phyloP scores from a whole-genome alignment of 179 eudicot species.

The Spergularia azorica region DNA sequence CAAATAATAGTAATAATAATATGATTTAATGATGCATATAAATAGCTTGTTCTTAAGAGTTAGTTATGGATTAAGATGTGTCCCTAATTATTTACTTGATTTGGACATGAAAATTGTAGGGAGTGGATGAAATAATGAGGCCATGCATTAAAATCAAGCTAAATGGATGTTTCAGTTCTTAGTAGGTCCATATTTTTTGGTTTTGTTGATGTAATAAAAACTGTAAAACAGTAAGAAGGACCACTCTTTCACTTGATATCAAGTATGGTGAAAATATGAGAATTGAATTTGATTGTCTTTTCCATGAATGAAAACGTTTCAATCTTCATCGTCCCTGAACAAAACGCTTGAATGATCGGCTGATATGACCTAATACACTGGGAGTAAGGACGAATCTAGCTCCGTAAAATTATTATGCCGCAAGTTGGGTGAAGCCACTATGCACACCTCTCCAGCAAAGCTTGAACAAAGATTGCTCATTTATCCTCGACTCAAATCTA shows the following conservation, averaged over 20 bases:
- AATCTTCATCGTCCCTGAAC: neutral
- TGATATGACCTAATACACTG: neutral
- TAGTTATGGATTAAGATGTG: constrained; percentile 19
- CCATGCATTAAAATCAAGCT: neutral
- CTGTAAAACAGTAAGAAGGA: constrained; percentile 30
- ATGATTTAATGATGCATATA: constrained; percentile 11
- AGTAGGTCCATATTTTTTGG: constrained; percentile 37
- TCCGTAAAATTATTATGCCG: too few species aligned
- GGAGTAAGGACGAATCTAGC: too few species aligned
- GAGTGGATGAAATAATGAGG: constrained; percentile 16
- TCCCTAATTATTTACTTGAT: constrained; percentile 13
- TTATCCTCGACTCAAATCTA: too few species aligned
- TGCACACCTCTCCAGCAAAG: too few species aligned
- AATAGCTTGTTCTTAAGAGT: constrained; percentile 15
- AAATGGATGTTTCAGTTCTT: constrained; percentile 16
- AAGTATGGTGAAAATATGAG: constrained; percentile 25
- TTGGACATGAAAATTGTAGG: neutral
- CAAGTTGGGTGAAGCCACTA: too few species aligned
- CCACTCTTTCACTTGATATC: constrained; percentile 28
- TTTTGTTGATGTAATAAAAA: constrained; percentile 16
- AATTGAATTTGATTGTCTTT: constrained; percentile 19
- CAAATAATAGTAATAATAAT: neutral
- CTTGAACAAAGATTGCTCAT: too few species aligned
- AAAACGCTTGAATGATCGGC: neutral
- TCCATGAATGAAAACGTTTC: constrained; percentile 14